A percentile compares a stretch with the other conserved stretches of the same genome.
These are phyloP conservation scores for Didymella keratinophila DNA, from an alignment of 2,329 filamentous ascomycete genomes.

Conservation along the genomic window DNA sequence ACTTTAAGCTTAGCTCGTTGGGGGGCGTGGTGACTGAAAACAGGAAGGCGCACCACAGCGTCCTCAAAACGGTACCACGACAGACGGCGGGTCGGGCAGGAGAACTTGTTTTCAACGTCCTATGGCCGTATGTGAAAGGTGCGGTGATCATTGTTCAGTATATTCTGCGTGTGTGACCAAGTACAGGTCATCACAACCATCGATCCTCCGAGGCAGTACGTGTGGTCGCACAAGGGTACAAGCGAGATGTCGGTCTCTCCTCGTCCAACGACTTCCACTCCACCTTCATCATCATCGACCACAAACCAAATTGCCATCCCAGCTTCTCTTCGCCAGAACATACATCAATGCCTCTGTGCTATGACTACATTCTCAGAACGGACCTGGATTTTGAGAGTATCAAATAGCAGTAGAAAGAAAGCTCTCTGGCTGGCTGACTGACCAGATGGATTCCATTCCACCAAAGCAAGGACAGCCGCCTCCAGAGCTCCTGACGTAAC, in stretches of 20 bases:
- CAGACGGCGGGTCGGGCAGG: too few species aligned
- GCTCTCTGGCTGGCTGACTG: not conserved
- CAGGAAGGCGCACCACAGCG: too few species aligned
- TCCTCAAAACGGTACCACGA: too few species aligned
- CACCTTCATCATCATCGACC: not conserved
- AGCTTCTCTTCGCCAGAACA: not conserved
- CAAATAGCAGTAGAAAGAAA: not conserved
- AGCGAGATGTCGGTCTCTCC: conserved; percentile 6
- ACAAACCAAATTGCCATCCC: not conserved
- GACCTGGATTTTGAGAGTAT: not conserved
- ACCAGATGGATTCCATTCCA: not conserved
- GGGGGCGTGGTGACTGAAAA: too few species aligned
- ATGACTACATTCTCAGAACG: not conserved
- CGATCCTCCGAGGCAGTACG: too few species aligned
- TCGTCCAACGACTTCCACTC: conserved; percentile 2
- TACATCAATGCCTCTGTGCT: not conserved
- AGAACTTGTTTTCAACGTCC: too few species aligned
- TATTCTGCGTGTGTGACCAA: too few species aligned
- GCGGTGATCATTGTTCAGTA: too few species aligned
- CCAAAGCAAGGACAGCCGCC: not conserved
- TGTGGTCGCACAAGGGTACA: conserved; percentile 18
- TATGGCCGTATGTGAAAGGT: too few species aligned
- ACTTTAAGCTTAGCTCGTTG: too few species aligned
- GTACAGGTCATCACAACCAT: too few species aligned
- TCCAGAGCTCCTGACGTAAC: not conserved